Percentiles rank a stretch among this genome's conserved stretches.
These are phyloP conservation scores for Pythium rishiriense DNA, from an alignment of 352 stramenopile species.

Conservation along the genomic window DNA sequence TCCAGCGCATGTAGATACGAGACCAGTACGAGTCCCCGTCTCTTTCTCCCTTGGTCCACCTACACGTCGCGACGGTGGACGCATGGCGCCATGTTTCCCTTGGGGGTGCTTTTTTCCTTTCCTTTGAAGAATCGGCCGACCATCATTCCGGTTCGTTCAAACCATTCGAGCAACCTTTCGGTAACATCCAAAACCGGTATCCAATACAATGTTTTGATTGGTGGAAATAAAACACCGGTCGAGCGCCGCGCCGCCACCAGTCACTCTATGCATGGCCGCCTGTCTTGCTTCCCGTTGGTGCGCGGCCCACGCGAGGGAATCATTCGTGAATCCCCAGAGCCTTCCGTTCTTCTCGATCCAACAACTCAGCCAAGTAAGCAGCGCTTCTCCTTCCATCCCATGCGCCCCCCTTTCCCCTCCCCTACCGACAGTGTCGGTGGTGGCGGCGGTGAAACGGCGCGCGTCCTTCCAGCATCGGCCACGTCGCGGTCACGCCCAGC, in stretches of 20 bases:
- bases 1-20: not conserved
- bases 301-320: not conserved
- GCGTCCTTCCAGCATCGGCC: slow-evolving; percentile 20
- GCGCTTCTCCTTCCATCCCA: not conserved
- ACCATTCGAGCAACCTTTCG: slow-evolving; percentile 16
- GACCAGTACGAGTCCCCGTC: not conserved
- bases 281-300: not conserved
- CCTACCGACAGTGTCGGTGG: too few species aligned
- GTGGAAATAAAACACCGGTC: slow-evolving; percentile 10
- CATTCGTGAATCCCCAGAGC: slow-evolving; percentile 39
- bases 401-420: slow-evolving; percentile 4
- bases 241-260: slow-evolving; percentile 12
- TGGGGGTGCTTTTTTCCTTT: not conserved
- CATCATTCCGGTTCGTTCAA: slow-evolving; percentile 30
- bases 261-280: slow-evolving; percentile 12
- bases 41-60: too few species aligned
- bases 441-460: slow-evolving; percentile 2
- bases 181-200: slow-evolving; percentile 21
- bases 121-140: slow-evolving; percentile 13
- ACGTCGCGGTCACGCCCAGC: slow-evolving; percentile 18
- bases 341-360: slow-evolving; percentile 43
- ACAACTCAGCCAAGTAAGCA: slow-evolving; percentile 45
- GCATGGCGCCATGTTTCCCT: not conserved
- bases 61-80: not conserved
- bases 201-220: slow-evolving; percentile 12